phyloP scores from a whole-genome alignment of 495 filamentous ascomycete genomes.

The Penicillium samsonianum region DNA sequence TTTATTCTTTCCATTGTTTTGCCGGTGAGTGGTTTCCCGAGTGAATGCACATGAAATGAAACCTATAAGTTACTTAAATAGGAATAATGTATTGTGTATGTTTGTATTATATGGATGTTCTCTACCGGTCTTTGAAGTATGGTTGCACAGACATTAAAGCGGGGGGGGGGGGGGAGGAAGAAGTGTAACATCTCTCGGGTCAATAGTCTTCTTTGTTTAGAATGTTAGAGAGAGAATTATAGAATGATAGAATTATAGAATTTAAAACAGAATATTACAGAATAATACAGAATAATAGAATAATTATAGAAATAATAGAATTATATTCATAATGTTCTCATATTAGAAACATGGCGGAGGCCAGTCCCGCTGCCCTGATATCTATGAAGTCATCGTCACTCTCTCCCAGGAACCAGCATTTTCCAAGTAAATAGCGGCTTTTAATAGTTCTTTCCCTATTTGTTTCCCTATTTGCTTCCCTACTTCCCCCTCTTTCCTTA shows the following conservation, averaged over 20 bases:
- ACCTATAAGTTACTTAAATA: neutral
- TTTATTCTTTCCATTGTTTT: neutral
- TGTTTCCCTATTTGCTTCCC: too few species aligned
- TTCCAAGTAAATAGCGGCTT: too few species aligned
- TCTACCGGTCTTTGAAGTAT: too few species aligned
- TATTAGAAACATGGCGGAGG: constrained; percentile 32
- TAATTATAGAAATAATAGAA: neutral
- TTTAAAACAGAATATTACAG: neutral
- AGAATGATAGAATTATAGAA: too few species aligned
- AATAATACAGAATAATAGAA: neutral
- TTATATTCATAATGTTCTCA: constrained; percentile 22
- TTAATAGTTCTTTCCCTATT: neutral
- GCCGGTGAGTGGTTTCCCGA: constrained; percentile 11
- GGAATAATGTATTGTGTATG: constrained; percentile 2
- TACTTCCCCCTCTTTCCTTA: constrained; percentile 14
- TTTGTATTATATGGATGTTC: too few species aligned
- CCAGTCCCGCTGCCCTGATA: constrained; percentile 20
- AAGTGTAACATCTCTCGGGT: neutral
- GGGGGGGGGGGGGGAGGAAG: neutral
- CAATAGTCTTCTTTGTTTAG: neutral
- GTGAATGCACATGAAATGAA: neutral
- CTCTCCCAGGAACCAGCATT: neutral
- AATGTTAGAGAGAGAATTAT: neutral
- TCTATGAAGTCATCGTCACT: constrained; percentile 35
- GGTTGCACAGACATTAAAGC: constrained; percentile 3